Conservation (phyloP, 2,329 filamentous ascomycete species). For the Coccinonectria pachysandricola region DNA sequence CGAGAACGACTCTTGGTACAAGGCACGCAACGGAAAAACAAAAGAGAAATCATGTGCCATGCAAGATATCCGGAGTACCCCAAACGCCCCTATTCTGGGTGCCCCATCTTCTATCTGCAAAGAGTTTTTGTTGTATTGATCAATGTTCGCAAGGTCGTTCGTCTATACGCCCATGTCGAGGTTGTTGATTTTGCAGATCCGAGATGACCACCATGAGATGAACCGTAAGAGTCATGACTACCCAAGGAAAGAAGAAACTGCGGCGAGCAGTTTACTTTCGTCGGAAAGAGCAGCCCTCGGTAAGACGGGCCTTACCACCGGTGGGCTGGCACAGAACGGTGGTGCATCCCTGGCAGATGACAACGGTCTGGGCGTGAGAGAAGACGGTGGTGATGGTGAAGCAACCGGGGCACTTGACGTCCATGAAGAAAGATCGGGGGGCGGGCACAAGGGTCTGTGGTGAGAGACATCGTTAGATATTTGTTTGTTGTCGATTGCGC, state of each 20-base stretch:
- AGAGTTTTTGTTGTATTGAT: slow-evolving; percentile 26
- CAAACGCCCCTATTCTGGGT: slow-evolving; percentile 59
- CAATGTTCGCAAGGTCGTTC: slow-evolving; percentile 35
- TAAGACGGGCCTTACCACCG: slow-evolving; percentile 97
- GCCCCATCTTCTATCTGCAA: slow-evolving; percentile 66
- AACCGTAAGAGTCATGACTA: slow-evolving; percentile 40
- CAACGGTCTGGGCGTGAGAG: slow-evolving; percentile 99
- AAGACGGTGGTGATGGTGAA: slow-evolving; percentile 99
- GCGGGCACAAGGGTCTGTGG: slow-evolving; percentile 86
- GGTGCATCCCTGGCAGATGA: slow-evolving; percentile 99
- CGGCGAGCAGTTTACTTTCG: slow-evolving; percentile 76
- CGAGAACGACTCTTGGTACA: slow-evolving; percentile 36
- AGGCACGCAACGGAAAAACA: slow-evolving; percentile 36
- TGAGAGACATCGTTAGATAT: slow-evolving; percentile 13
- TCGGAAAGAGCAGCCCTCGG: slow-evolving; percentile 99
- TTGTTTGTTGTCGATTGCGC: no score
- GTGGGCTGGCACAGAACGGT: slow-evolving; percentile 99
- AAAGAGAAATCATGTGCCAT: slow-evolving; percentile 44
- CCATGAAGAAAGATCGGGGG: slow-evolving; percentile 99
- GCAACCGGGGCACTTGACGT: slow-evolving; percentile 99
- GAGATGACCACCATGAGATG: slow-evolving; percentile 44
- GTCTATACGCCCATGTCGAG: slow-evolving; percentile 42
- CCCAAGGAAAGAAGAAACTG: slow-evolving; percentile 37
- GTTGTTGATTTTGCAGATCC: slow-evolving; percentile 46
- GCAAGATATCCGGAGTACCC: slow-evolving; percentile 72